Base-by-base conservation (phyloP, 208 protist species). In the Angomonas desouzai region DNA sequence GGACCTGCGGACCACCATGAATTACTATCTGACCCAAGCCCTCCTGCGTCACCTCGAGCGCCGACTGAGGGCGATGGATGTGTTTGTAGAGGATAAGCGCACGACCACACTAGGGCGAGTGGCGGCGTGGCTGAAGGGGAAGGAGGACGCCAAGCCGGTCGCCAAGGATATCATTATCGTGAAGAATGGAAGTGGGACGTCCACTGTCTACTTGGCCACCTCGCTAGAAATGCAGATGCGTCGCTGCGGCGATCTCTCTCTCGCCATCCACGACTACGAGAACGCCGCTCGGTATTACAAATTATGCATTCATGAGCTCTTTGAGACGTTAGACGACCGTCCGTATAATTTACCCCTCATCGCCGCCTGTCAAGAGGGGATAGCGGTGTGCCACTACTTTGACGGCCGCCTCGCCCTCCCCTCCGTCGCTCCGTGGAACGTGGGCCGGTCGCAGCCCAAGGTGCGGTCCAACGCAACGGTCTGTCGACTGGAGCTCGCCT, bases 151-250 rank as follows among this genome's bases (percentile, higher is more conserved):
- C 10, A 85, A 85, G 53, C 68, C 83, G 9, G 70, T 70, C 40
- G 47, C 47, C 55, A 72, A 40, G 68, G 56, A 62, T 28, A 62
- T 62, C n/a, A 49, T 62, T 45, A 20, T 43, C 7, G 27, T 45
- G 11, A 36, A 45, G 34, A 27, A 48, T 28, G 36, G 64, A 22
- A 45, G 65, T 23, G 30, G 23, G 18, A 22, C 38, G 27, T 33
- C 49, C 10, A 51, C 74, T 11, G 75, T 53, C 58, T 94, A 91
- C 73, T 49, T 85, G 38, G 72, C 80, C 13, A 72, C 67, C 48
- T 87, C 85, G 28, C 48, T 94, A 16, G 83, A 91, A 56, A 87
- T 94, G 85, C 85, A 89, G 68, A 92, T 91, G 85, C 85, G 88
- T 0, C 83, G 79, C 34, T 84, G 77, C 48, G 88, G 68, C 18